Conservation (phyloP, 1,284 basidiomycete genomes). For the Tilletia horrida region DNA sequence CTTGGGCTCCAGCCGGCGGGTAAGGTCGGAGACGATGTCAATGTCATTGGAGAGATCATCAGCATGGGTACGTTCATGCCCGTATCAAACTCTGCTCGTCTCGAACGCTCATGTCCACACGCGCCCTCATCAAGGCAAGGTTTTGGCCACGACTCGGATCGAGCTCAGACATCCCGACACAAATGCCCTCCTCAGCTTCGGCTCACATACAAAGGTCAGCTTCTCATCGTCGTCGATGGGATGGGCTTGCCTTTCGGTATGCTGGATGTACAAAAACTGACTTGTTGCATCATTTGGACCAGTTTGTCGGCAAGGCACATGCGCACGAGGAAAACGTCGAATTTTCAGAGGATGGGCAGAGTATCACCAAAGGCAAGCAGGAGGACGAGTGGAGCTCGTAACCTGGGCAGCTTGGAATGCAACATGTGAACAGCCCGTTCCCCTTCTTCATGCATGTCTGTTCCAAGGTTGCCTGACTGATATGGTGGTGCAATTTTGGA, state of each 20-base stretch:
- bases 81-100: not conserved
- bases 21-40: slow-evolving; percentile 30
- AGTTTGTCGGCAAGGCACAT: slow-evolving; percentile 75
- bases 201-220: slow-evolving; percentile 11
- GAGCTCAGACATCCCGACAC: slow-evolving; percentile 44
- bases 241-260: slow-evolving; percentile 66
- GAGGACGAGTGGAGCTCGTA: slow-evolving; percentile 37
- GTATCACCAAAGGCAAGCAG: slow-evolving; percentile 64
- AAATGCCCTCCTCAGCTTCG: slow-evolving; percentile 29
- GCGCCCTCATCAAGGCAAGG: slow-evolving; percentile 34
- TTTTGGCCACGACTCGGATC: slow-evolving; percentile 47
- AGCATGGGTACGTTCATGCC: slow-evolving; percentile 30
- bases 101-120: not conserved
- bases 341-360: slow-evolving; percentile 73
- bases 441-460: too few species aligned
- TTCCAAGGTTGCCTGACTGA: too few species aligned
- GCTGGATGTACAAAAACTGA: slow-evolving; percentile 56
- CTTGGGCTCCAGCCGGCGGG: slow-evolving; percentile 61
- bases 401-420: too few species aligned
- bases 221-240: too few species aligned
- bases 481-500: too few species aligned
- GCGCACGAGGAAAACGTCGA: slow-evolving; percentile 72
- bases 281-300: too few species aligned
- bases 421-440: too few species aligned
- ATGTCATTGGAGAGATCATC: slow-evolving; percentile 33